Evolutionary conservation across 2,329 filamentous ascomycete genomes (phyloP), one percentile per base, ranked within the genome.

Genomic region (Furcasterigmium furcatum): DNA sequence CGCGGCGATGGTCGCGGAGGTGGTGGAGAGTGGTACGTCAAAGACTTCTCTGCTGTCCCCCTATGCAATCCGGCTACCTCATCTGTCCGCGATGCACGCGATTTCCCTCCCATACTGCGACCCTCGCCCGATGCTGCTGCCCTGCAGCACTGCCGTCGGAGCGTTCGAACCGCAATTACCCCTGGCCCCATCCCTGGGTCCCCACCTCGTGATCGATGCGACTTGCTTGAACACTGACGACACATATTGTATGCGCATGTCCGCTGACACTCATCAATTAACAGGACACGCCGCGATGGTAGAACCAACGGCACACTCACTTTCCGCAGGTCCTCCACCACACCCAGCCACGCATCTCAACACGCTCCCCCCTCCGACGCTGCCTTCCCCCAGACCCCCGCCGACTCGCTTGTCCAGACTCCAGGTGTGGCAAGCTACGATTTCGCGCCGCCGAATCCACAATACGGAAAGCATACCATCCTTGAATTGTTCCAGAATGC

Each of bases 391-490:
- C 39, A 43, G 38, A 47, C 46, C n/a, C 27, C 43, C 27, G 44
- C 47, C 22, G 50, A 60, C 55, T 54, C 58, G 24, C 55, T 58
- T 35, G 54, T 53, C 61, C 55, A 67, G 57, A 65, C 70, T 55
- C 65, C 81, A 35, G 67, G 48, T 10, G 35, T 32, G 7, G 43
- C 45, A 19, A 46, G 43, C 24, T 51, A 52, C 39, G 50, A 52
- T 22, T 52, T 45, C 34, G 70, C 44, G 59, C 60, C 13, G 59
- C 64, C 36, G 35, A 75, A 80, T 41, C 71, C 73, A 48, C 83
- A 87, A 55, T 95, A 95, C 66, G 82, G 82, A 52, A 88, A 85
- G 64, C 88, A 91, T 3, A 82, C 95, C 53, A 73, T 96, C 51
- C 73, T 96, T 47, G 80, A 84, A 46, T 79, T 96, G 53, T 92